Evolutionary conservation across 805 yeast genomes (phyloP), one percentile per base, ranked within the genome.

Genomic region (Candida tallmaniae): DNA sequence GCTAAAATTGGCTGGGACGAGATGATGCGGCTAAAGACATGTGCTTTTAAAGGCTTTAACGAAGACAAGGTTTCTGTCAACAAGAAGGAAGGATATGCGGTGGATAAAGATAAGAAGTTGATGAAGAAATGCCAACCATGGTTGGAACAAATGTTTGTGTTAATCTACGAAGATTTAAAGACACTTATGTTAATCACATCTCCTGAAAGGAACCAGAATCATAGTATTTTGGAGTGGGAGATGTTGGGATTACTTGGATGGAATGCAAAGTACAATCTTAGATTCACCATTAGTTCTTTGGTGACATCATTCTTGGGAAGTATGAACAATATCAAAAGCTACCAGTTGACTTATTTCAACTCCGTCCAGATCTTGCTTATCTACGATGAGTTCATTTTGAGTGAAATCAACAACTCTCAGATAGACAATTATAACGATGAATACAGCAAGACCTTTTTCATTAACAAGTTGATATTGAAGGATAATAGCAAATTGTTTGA

Each of bases 1-100:
- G 71, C 80, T 13, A 60, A 69, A 16, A 64, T 80, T 26, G 96
- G 96, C 4, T 90, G 98, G 98, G 86, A 85, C 46, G 74, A 71
- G 23, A 56, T 87, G 23, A 67, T 89, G 44, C 64, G 67, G 37
- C 50, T 80, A 24, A 75, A 96, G 39, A 76, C 88, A 1, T 62
- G 68, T 13, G 78, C 83, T 0, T 90, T 90, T 58, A 76, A 79
- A 48, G 6, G 27, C n/a, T n/a, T n/a, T n/a, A 31, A 23, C 12
- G 12, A 11, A n/a, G n/a, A 15, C 6, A 5, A 20, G 5, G 27
- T 23, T 15, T 13, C 3, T 5, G 22, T 13, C 3, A 17, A 27
- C 10, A 15, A 27, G 7, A n/a, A 16, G 6, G 15, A 14, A 14
- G 10, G 34, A 25, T 12, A 11, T 9, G 10, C 19, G 5, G 6